These are phyloP conservation scores for Vachellia pachyceras DNA, from an alignment of 306 rosid genomes.

Conservation along the genomic window DNA sequence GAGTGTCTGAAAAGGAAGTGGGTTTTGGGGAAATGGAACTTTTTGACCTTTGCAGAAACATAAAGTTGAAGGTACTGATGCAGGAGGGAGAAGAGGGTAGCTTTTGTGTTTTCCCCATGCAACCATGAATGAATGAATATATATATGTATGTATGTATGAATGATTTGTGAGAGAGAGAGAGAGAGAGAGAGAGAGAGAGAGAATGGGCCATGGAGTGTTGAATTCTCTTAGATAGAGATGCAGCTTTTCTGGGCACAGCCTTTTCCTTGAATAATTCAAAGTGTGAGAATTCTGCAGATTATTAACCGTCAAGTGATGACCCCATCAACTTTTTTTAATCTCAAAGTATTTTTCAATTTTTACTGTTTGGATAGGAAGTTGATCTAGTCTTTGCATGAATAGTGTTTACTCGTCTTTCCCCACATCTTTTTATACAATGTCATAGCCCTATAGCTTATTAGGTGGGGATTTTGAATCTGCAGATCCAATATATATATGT, in stretches of 20 bases:
- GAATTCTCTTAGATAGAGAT: slow-evolving; percentile 27
- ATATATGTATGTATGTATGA: too few species aligned
- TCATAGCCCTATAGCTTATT: not conserved
- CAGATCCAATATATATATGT: not conserved
- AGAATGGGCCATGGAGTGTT: slow-evolving; percentile 50
- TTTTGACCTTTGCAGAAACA: slow-evolving; percentile 58
- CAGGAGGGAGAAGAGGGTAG: slow-evolving; percentile 21
- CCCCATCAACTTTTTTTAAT: slow-evolving; percentile 16
- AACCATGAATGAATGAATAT: slow-evolving; percentile 20
- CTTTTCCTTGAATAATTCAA: slow-evolving; percentile 47
- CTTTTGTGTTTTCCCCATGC: slow-evolving; percentile 57
- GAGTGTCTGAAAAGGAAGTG: slow-evolving; percentile 44
- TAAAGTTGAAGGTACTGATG: slow-evolving; percentile 45
- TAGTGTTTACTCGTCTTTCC: slow-evolving; percentile 19
- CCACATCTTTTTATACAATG: slow-evolving; percentile 23
- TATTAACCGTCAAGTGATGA: not conserved
- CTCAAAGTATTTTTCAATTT: slow-evolving; percentile 21
- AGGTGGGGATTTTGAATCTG: not conserved
- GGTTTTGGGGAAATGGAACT: slow-evolving; percentile 72
- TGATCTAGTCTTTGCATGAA: slow-evolving; percentile 42
- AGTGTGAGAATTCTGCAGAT: slow-evolving; percentile 25
- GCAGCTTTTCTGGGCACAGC: slow-evolving; percentile 49
- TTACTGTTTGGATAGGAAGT: slow-evolving; percentile 34
- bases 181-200: too few species aligned
- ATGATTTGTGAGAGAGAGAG: not conserved